Percentiles rank a stretch among this genome's conserved stretches.
phyloP scores from a whole-genome alignment of 805 yeast species.

The Yarrowia sp. region DNA sequence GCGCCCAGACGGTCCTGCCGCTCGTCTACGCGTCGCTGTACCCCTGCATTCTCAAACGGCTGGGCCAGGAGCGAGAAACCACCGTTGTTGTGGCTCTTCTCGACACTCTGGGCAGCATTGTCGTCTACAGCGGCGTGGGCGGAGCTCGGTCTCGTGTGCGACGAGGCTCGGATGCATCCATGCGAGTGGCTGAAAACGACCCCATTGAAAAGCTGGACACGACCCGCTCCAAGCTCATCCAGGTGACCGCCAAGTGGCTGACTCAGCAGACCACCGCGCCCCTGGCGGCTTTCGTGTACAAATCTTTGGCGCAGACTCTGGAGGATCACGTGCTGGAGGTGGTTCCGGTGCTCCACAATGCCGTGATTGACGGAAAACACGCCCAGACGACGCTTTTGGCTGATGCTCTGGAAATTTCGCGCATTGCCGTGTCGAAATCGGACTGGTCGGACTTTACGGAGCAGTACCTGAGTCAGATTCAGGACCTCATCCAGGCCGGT shows the following conservation, averaged over 20 bases:
- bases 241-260: slow-evolving; percentile 25
- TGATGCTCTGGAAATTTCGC: neutral
- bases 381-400: neutral
- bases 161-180: slow-evolving; percentile 34
- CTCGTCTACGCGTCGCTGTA: slow-evolving; percentile 36
- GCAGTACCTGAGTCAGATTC: neutral
- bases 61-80: slow-evolving; percentile 37
- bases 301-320: slow-evolving; percentile 6
- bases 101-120: slow-evolving; percentile 41
- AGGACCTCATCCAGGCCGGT: slow-evolving; percentile 36
- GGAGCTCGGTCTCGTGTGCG: slow-evolving; percentile 21
- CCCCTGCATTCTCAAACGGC: slow-evolving; percentile 45
- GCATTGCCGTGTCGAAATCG: slow-evolving; percentile 5
- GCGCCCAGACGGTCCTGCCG: slow-evolving; percentile 40
- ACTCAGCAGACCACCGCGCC: slow-evolving; percentile 22
- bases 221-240: slow-evolving; percentile 21
- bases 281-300: slow-evolving; percentile 26
- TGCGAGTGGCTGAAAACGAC: slow-evolving; percentile 31
- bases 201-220: slow-evolving; percentile 28
- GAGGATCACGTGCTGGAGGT: slow-evolving; percentile 29
- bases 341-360: slow-evolving; percentile 25
- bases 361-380: neutral
- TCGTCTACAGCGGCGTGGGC: neutral
- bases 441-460: neutral
- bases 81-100: slow-evolving; percentile 52